These are phyloP conservation scores for Crucihimalaya himalaica DNA, from an alignment of 345 rosid species.

Conservation along the genomic window DNA sequence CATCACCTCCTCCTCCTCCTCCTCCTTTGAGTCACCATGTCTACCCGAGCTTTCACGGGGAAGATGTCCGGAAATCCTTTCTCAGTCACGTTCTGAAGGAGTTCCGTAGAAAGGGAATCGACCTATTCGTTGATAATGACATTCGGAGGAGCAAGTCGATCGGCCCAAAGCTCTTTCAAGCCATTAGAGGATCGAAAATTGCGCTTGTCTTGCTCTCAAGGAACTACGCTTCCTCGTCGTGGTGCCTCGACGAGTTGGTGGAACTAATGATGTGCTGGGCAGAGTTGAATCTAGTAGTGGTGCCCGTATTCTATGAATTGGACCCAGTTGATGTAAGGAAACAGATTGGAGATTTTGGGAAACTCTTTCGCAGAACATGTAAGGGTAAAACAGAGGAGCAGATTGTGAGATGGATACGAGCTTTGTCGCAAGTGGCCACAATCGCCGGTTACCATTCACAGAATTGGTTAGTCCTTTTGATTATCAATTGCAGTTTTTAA, in stretches of 20 bases:
- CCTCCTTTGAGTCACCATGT: not conserved
- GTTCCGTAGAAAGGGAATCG: not conserved
- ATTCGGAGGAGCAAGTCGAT: accelerated
- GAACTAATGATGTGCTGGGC: slow-evolving; percentile 2
- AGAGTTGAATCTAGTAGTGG: not conserved
- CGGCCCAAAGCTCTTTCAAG: no score
- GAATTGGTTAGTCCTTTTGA: not conserved
- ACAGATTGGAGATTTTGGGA: not conserved
- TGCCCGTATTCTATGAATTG: not conserved
- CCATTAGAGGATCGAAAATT: not conserved
- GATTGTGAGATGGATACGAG: not conserved
- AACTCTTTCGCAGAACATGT: not conserved
- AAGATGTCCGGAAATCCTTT: not conserved
- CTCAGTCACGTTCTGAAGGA: not conserved
- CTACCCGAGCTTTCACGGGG: not conserved
- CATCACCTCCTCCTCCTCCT: not conserved
- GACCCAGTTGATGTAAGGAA: not conserved
- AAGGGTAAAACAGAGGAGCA: not conserved
- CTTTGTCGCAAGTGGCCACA: not conserved
- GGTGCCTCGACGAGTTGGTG: slow-evolving; percentile 8
- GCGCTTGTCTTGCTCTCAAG: not conserved
- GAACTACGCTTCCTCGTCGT: not conserved
- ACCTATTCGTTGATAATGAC: accelerated
- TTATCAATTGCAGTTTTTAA: not conserved
- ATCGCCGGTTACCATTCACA: not conserved